Base-by-base conservation (phyloP, 768 basidiomycete species). In the Tylopilus subfusipes region DNA sequence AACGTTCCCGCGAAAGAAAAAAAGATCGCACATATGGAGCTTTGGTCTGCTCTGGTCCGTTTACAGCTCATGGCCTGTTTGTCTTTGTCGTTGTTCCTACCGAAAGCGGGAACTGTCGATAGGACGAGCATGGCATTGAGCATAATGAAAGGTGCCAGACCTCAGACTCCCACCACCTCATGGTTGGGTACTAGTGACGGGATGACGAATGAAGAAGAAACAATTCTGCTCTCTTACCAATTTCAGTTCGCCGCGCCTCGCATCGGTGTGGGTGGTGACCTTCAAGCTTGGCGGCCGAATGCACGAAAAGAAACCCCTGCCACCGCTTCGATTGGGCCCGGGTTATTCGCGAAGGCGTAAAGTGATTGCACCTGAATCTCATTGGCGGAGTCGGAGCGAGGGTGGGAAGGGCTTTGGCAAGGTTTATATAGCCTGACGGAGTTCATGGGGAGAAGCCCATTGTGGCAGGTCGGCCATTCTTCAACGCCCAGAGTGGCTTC, bases 381-480 rank as follows among this genome's bases (percentile, higher is more conserved):
- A 56, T 62, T 54, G 59, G 53, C 36, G 56, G 60, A 55, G 60
- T 68, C 56, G 58, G 63, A 65, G 63, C 33, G 48, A 62, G 44
- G 54, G 63, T 59, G 56, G 63, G 21, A 19, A 19, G 38, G 38
- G 21, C 6, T 11, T 19, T 19, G 38, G 38, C n/a, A 4, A 38
- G 24, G 52, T 49, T 46, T 65, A 66, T 65, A 68, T 68, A 56
- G 19, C 50, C 42, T 33, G 50, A 57, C 34, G 53, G 45, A 43
- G 33, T 57, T 54, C 50, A 22, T 44, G 25, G 4, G 38, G 42
- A 57, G 38, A 42, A 18, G 53, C 24, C 18, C 48, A 50, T 27
- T n/a, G 47, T 45, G 50, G 24, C 52, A 13, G 38, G 38, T 38
- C 38, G n/a, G 8, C 40, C 46, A 38, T 48, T 42, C 36, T 44